Base-by-base conservation (phyloP, 306 rosid species). In the Macrotyloma uniflorum region DNA sequence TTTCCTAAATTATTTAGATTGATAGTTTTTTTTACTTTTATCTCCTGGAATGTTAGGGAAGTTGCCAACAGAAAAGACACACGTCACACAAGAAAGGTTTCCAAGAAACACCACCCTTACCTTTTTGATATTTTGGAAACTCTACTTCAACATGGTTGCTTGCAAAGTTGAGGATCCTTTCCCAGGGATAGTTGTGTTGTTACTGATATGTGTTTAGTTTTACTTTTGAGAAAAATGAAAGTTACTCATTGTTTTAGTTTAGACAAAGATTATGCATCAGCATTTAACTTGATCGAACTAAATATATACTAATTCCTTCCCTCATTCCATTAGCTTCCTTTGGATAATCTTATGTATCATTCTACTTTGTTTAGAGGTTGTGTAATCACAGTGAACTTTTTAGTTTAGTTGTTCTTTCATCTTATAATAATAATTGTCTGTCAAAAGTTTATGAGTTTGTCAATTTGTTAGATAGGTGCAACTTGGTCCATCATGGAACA, bases 31-130 rank as follows among this genome's bases (percentile, higher is more conserved):
- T 63, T 32, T 46, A 63, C 26, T 63, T 63, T 18, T 63, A 1
- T 63, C 26, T 35, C 69, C 15, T 63, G 26, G 14, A 35, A 63
- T 63, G 46, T 61, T 63, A 63, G 69, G 69, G 16, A 63, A 63
- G 26, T 47, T 63, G 24, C 69, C 46, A 63, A 35, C 24, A 63
- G 46, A 63, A 63, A 18, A 63, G 45, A 63, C 69, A 63, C 4
- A 16, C 1, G 28, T 63, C 69, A 35, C 47, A n/a, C 69, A 63
- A 16, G 16, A 8, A 20, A 33, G 43, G 38, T 8, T 32, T 15
- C 30, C 42, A 62, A 16, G 15, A 61, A 61, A 32, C 68, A 62
- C 45, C 7, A 62, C 7, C 14, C 23, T 62, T 16, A 6, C 43
- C 45, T 32, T 62, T 61, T 8, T 62, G 43, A 32, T 16, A 16